Evolutionary conservation across 306 rosid genomes (phyloP), one percentile per base, ranked within the genome.

Genomic region (Neltuma alba): DNA sequence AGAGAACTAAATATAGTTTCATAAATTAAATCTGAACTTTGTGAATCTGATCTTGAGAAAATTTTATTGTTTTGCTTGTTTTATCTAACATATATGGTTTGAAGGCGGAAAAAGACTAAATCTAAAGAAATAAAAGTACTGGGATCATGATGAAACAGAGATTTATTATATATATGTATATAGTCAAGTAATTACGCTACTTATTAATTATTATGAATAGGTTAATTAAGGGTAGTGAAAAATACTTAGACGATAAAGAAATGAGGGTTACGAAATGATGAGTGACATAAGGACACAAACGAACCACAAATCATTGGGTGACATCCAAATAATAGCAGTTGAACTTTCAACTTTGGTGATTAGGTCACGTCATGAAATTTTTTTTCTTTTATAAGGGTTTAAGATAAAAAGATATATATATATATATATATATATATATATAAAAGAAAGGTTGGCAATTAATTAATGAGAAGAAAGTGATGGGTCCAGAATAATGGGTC

Each of bases 271-370:
- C 65, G 82, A 83, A 80, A 76, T 82, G 73, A 82, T 67, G 80
- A 47, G 80, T 72, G 86, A 76, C 83, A 76, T 72, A 72, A 82
- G 87, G 72, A 84, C 67, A 84, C 64, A 82, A 81, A 38, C 47
- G 78, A 31, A 40, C 82, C 71, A 83, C 81, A 85, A 87, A 87
- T 87, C 86, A 89, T 87, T 80, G 80, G 82, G 58, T 75, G 88
- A 83, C 84, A 85, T 85, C 82, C 69, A 88, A 65, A 89, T 86
- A 85, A 72, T 86, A 52, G 88, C 55, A 72, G 79, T 79, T 83
- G 86, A 87, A 83, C 81, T 87, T 85, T 87, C 85, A 69, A 85
- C 72, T 52, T 54, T 52, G 78, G 80, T 72, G 80, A 86, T 86
- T 78, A 86, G 77, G 86, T 86, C 79, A 83, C 76, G 85, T 79